Base-by-base conservation (phyloP, 1,139 yeast genomes). In the Sugiyamaella castrensis region DNA sequence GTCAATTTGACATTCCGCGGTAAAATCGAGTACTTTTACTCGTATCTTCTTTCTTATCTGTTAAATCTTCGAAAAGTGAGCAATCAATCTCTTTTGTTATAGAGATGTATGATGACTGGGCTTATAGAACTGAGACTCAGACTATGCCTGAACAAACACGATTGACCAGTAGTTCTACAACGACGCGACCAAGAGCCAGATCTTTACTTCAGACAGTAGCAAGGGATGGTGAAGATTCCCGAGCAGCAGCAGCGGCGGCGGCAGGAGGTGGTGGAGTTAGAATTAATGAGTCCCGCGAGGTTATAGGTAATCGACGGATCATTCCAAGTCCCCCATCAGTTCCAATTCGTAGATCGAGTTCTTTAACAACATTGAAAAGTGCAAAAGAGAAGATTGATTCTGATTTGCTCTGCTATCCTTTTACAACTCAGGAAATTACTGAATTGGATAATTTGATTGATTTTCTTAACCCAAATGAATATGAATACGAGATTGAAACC, bases 81-180 rank as follows among this genome's bases (percentile, higher is more conserved):
- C 5, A 19, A 19, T 19, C n/a, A n/a, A n/a, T n/a, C n/a, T n/a
- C n/a, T n/a, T n/a, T n/a, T n/a, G n/a, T 19, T 19, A 5, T 19
- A 19, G 24, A 19, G 32, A 63, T 64, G 68, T 62, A 60, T 50
- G 68, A 64, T 54, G 68, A 64, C 39, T 64, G 68, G 68, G 66
- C 66, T 39, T 63, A 62, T 43, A 59, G 62, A 43, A 50, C 45
- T 39, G 50, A 47, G 16, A 41, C 50, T 12, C 12, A 36, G 11
- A 27, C 35, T 15, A 36, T 29, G 13, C 40, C 38, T 4, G 44
- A 41, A 26, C 29, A 40, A 8, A 4, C 8, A 15, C 26, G 36
- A 13, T n/a, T 19, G 12, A 12, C 39, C 10, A n/a, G 34, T 12
- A 16, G 7, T 3, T 8, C 45, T 9, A 28, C 39, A 5, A 16